Evolutionary conservation across 176 grass and related monocot genomes (phyloP), one percentile per base, ranked within the genome.

Genomic region (Musa schizocarpa): DNA sequence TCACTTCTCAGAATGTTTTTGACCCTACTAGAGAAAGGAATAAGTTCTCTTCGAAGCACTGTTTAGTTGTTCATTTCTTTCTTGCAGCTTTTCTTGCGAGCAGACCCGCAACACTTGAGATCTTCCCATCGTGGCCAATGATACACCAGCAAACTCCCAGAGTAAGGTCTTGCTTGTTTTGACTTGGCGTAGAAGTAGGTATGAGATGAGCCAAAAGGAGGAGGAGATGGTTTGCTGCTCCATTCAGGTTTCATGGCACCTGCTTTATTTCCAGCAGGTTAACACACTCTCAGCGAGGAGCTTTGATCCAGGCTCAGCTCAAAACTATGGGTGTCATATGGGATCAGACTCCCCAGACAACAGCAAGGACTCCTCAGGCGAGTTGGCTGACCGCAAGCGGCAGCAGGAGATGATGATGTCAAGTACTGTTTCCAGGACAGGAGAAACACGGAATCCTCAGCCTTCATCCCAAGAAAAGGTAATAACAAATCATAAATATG

Each of bases 111-210:
- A 96, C 86, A 74, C 92, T 96, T 67, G 92, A 92, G 74, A 96
- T 96, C 84, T 96, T 96, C 82, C 86, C 92, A 80, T 92, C 92
- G 73, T 96, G 92, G 92, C 92, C 92, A 86, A 87, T 78, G 85
- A 84, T 61, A 58, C 79, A 74, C 51, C 88, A 80, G 78, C 88
- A 83, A 62, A 17, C 57, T n/a, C 57, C 14, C 57, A 62, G 20
- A n/a, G 57, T 62, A 62, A 62, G 57, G 57, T 62, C 57, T n/a
- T 62, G 14, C 20, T 9, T 19, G 57, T 21, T 62, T 62, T 62
- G 14, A 62, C 1, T 62, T n/a, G 14, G 8, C 21, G 16, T 63
- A 4, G 16, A 19, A 55, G 71, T 74, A 52, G 43, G 11, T 17
- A 62, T 9, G 14, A 21, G 6, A n/a, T 1, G 11, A 3, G 24